Percentiles rank a stretch among this genome's conserved stretches.
These are phyloP conservation scores for Ceratocystiopsis brevicomis DNA, from an alignment of 2,329 filamentous ascomycete genomes.

Conservation along the genomic window DNA sequence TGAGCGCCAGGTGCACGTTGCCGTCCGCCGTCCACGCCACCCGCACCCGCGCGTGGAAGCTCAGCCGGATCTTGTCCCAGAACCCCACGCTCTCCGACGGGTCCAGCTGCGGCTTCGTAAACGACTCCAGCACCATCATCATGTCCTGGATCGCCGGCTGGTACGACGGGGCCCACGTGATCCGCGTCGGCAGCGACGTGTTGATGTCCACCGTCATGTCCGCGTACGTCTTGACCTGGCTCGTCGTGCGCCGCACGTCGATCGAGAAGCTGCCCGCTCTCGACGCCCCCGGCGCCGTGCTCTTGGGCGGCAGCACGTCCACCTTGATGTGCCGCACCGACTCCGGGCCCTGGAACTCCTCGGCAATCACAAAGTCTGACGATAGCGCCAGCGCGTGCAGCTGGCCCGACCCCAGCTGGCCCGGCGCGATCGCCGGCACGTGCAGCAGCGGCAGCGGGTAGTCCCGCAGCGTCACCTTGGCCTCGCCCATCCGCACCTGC, in stretches of 20 bases:
- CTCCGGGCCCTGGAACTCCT: constrained; percentile 69
- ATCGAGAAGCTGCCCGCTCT: constrained; percentile 55
- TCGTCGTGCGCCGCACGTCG: constrained; percentile 75
- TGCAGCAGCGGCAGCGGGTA: constrained; percentile 87
- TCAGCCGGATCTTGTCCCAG: constrained; percentile 94
- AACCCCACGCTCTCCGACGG: constrained; percentile 88
- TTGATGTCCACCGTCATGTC: constrained; percentile 87
- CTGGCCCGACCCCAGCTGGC: constrained; percentile 47
- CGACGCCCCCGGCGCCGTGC: constrained; percentile 33
- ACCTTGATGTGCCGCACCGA: constrained; percentile 67
- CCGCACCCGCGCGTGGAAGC: constrained; percentile 78
- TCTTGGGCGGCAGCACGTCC: constrained; percentile 59
- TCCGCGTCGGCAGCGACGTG: constrained; percentile 73
- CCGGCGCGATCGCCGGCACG: constrained; percentile 62
- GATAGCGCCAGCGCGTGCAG: constrained; percentile 67
- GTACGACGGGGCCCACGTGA: constrained; percentile 95
- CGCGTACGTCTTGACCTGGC: constrained; percentile 90
- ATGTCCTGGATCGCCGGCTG: constrained; percentile 97
- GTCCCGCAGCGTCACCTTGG: constrained; percentile 68
- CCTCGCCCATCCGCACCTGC: constrained; percentile 78
- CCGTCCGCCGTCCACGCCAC: constrained; percentile 90
- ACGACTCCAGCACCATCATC: constrained; percentile 98
- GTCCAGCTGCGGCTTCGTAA: constrained; percentile 89
- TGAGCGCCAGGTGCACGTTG: constrained; percentile 82
- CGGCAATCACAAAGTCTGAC: constrained; percentile 86